A percentile compares a stretch with the other conserved stretches of the same genome.
phyloP scores from a whole-genome alignment of 2,329 filamentous ascomycete species.

The Thielaviopsis ethacetica region DNA sequence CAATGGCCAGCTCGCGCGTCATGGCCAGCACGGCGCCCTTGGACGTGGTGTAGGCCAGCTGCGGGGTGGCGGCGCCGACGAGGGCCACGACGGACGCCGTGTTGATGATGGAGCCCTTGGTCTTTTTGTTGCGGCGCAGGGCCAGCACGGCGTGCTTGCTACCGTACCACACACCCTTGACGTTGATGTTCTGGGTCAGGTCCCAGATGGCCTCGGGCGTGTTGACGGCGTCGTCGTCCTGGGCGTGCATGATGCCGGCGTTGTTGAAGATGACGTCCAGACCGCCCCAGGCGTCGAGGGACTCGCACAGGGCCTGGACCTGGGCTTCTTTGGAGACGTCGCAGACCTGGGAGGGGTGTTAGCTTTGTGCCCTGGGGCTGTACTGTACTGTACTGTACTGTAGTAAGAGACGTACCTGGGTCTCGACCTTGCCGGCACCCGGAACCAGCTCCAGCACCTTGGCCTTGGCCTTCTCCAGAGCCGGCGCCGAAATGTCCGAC shows the following conservation, averaged over 20 bases:
- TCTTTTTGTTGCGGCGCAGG: conserved; percentile 66
- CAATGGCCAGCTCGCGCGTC: conserved; percentile 80
- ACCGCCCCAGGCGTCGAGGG: conserved; percentile 70
- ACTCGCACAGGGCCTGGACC: conserved; percentile 57
- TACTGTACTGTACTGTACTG: no score
- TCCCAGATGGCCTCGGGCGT: conserved; percentile 90
- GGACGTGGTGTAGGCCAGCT: conserved; percentile 83
- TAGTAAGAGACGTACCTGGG: conserved; percentile 32
- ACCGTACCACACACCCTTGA: conserved; percentile 96
- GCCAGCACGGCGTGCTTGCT: conserved; percentile 77
- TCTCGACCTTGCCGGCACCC: conserved; percentile 42
- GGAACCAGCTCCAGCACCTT: conserved; percentile 64
- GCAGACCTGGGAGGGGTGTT: conserved; percentile 20
- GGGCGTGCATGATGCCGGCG: conserved; percentile 86
- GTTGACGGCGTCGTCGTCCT: conserved; percentile 63
- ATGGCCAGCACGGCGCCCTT: conserved; percentile 85
- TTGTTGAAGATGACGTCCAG: conserved; percentile 95
- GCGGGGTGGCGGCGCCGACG: conserved; percentile 72
- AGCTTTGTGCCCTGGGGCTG: no score
- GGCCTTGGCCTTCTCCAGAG: conserved; percentile 57
- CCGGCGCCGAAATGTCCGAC: conserved; percentile 66
- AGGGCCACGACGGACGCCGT: conserved; percentile 79
- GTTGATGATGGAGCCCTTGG: conserved; percentile 71
- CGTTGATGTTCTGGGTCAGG: conserved; percentile 82
- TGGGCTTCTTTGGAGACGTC: conserved; percentile 79